A percentile compares a stretch with the other conserved stretches of the same genome.
Evolutionary conservation across 2,329 filamentous ascomycete genomes (phyloP).

Genomic region (Colletotrichum abscissum): DNA sequence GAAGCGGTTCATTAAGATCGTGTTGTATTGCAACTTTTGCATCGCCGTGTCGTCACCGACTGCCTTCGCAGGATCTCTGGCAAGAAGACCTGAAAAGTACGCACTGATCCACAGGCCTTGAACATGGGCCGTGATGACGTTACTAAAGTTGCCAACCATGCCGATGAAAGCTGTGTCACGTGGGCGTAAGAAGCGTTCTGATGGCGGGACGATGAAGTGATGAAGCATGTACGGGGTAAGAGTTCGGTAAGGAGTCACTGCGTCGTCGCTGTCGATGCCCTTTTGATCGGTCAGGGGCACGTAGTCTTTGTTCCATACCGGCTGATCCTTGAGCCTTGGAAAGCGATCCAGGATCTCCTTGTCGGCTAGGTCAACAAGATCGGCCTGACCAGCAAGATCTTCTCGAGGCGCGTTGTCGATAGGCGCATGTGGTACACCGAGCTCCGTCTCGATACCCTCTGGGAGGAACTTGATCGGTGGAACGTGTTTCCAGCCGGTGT

Average conservation of each 20-base stretch:
- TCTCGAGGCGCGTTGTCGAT: constrained; percentile 25
- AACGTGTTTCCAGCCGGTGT: constrained; percentile 68
- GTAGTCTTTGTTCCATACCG: constrained; percentile 58
- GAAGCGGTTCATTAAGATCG: constrained; percentile 74
- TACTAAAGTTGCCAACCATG: constrained; percentile 54
- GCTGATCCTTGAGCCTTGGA: constrained; percentile 64
- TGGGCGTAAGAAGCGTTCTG: constrained; percentile 47
- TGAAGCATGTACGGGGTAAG: constrained; percentile 56
- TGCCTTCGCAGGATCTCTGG: constrained; percentile 23
- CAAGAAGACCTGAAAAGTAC: constrained; percentile 60
- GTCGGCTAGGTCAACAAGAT: constrained; percentile 58
- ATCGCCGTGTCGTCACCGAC: constrained; percentile 41
- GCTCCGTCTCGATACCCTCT: constrained; percentile 55
- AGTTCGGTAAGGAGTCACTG: constrained; percentile 40
- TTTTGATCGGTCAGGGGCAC: constrained; percentile 53
- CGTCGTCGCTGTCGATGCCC: constrained; percentile 47
- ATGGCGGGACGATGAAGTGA: constrained; percentile 58
- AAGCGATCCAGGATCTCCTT: constrained; percentile 63
- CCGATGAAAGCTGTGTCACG: constrained; percentile 60
- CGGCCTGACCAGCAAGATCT: constrained; percentile 47
- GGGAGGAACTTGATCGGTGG: constrained; percentile 65
- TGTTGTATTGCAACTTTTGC: constrained; percentile 59
- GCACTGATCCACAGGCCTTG: constrained; percentile 74
- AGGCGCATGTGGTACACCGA: constrained; percentile 59
- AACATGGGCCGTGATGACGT: constrained; percentile 53